phyloP scores from a whole-genome alignment of 2,329 filamentous ascomycete species.

The Penicillium thymicola region DNA sequence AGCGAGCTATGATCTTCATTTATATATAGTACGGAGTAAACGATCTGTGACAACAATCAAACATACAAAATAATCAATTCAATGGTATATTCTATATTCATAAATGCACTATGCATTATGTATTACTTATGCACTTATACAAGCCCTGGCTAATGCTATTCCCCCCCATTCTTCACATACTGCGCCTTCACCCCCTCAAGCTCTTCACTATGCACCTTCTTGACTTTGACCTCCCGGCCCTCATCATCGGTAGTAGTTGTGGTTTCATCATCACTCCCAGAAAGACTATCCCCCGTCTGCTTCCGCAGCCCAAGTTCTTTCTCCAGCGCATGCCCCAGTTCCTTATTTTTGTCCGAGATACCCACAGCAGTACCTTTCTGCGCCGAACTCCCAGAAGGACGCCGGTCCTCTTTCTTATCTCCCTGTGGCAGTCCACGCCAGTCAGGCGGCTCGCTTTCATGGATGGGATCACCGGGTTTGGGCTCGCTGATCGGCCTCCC shows the following conservation, averaged over 20 bases:
- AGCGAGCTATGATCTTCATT: background rate
- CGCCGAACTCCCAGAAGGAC: background rate
- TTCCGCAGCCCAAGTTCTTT: conserved; percentile 68
- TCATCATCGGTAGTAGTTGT: conserved; percentile 23
- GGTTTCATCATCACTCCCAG: conserved; percentile 59
- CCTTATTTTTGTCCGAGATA: conserved; percentile 4
- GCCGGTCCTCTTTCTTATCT: conserved; percentile 10
- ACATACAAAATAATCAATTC: background rate
- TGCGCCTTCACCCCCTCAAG: conserved; percentile 42
- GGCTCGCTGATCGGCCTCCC: conserved; percentile 61
- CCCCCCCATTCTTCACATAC: conserved; percentile 17
- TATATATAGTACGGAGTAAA: background rate
- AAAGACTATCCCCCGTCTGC: conserved; percentile 64
- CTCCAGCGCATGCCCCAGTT: conserved; percentile 15
- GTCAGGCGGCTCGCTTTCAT: conserved; percentile 66
- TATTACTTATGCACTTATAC: background rate
- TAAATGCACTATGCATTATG: background rate
- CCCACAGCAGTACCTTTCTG: background rate
- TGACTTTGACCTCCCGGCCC: conserved; percentile 21
- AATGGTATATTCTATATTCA: background rate
- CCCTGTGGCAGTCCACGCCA: conserved; percentile 62
- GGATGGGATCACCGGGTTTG: conserved; percentile 62
- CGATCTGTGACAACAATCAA: background rate
- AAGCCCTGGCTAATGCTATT: background rate
- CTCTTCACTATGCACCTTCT: conserved; percentile 32